These are phyloP conservation scores for Entrophospora sp. DNA, from an alignment of 192 early-diverging fungal genomes.

Conservation along the genomic window DNA sequence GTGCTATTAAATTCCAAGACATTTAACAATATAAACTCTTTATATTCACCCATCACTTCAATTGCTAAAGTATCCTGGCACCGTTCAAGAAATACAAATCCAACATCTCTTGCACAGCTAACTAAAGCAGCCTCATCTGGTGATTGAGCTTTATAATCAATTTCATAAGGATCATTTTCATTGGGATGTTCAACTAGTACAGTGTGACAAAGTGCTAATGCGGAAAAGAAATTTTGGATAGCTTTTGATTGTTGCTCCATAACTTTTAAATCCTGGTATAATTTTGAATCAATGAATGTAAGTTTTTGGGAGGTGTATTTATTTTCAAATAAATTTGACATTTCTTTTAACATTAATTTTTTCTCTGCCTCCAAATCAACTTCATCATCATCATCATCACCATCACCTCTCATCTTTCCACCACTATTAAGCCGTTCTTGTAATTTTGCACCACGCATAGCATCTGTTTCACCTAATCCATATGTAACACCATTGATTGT, in stretches of 20 bases:
- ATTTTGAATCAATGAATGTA: too few species aligned
- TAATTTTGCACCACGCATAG: too few species aligned
- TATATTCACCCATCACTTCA: slow-evolving; percentile 63
- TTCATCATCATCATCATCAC: slow-evolving; percentile 27
- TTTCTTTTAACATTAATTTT: too few species aligned
- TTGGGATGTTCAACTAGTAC: slow-evolving; percentile 59
- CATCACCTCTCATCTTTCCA: slow-evolving; percentile 21
- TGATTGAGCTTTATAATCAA: too few species aligned
- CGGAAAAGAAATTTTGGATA: slow-evolving; percentile 68
- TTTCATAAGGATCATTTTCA: slow-evolving; percentile 38
- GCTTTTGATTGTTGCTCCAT: slow-evolving; percentile 44
- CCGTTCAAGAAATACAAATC: slow-evolving; percentile 68
- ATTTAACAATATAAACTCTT: slow-evolving; percentile 53
- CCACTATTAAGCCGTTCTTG: slow-evolving; percentile 37
- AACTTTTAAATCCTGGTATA: too few species aligned
- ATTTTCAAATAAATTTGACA: too few species aligned
- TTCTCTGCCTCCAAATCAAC: too few species aligned
- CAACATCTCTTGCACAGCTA: too few species aligned
- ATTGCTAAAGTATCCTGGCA: slow-evolving; percentile 57
- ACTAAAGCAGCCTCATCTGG: too few species aligned
- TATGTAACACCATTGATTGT: too few species aligned
- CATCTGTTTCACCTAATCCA: too few species aligned
- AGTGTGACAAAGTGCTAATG: slow-evolving; percentile 95
- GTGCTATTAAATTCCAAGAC: slow-evolving; percentile 86
- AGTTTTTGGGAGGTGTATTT: too few species aligned